A percentile compares a stretch with the other conserved stretches of the same genome.
phyloP scores from a whole-genome alignment of 495 filamentous ascomycete genomes.

The Parathielavia hyrcaniae region DNA sequence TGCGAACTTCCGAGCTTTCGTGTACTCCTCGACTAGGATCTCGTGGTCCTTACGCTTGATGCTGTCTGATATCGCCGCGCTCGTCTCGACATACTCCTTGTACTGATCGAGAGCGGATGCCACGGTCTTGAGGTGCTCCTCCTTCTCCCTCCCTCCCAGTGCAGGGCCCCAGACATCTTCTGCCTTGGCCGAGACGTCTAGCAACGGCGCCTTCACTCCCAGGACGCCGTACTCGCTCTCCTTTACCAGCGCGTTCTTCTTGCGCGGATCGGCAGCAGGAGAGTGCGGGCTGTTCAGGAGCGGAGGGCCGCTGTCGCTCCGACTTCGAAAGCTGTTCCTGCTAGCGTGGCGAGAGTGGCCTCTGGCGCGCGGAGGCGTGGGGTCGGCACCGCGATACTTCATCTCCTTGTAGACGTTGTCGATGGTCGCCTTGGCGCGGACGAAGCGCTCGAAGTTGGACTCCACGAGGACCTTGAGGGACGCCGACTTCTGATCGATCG shows the following conservation, averaged over 20 bases:
- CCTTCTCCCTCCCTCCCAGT: slow-evolving; percentile 83
- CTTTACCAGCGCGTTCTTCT: slow-evolving; percentile 84
- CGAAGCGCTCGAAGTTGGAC: slow-evolving; percentile 95
- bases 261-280: slow-evolving; percentile 45
- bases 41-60: slow-evolving; percentile 90
- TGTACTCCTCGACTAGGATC: slow-evolving; percentile 76
- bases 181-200: slow-evolving; percentile 85
- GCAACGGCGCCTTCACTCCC: slow-evolving; percentile 78
- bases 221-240: slow-evolving; percentile 92
- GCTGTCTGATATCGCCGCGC: slow-evolving; percentile 67
- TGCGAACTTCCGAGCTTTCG: slow-evolving; percentile 64
- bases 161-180: slow-evolving; percentile 97
- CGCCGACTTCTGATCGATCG: slow-evolving; percentile 95
- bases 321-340: slow-evolving; percentile 59
- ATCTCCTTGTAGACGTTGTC: slow-evolving; percentile 98
- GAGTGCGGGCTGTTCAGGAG: slow-evolving; percentile 32
- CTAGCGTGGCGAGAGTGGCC: slow-evolving; percentile 56
- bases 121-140: slow-evolving; percentile 73
- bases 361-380: slow-evolving; percentile 45
- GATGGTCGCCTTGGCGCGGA: slow-evolving; percentile 91
- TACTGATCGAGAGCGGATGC: slow-evolving; percentile 67
- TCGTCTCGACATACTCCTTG: slow-evolving; percentile 73
- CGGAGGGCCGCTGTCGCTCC: slow-evolving; percentile 48
- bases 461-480: slow-evolving; percentile 93
- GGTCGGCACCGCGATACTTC: slow-evolving; percentile 73